Evolutionary conservation across 768 basidiomycete species (phyloP).

Genomic region (Russula olivacea): DNA sequence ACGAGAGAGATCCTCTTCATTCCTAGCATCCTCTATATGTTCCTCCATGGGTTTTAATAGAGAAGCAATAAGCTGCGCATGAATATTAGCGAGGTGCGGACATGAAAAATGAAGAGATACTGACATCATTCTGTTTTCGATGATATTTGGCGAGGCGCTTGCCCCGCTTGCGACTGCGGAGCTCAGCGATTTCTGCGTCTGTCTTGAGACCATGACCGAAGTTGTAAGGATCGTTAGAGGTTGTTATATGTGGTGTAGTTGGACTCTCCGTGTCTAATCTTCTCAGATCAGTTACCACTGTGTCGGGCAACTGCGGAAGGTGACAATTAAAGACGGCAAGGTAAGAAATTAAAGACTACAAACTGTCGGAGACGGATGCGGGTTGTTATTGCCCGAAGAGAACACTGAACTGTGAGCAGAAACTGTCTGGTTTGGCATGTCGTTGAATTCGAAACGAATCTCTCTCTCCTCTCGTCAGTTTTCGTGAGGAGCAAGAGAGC

Average conservation of each 20-base stretch:
- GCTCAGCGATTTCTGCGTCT: conserved; percentile 54
- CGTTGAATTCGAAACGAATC: background rate
- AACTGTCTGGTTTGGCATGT: background rate
- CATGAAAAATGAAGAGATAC: conserved; percentile 24
- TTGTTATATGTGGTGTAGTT: conserved; percentile 33
- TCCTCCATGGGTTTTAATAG: conserved; percentile 88
- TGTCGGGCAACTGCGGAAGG: conserved; percentile 19
- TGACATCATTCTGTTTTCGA: conserved; percentile 63
- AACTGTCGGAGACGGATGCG: background rate
- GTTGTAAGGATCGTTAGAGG: conserved; percentile 55
- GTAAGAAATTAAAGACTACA: background rate
- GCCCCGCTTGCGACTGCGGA: conserved; percentile 54
- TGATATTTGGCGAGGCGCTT: conserved; percentile 64
- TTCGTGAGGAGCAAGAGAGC: background rate
- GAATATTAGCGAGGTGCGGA: conserved; percentile 4
- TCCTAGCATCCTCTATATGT: conserved; percentile 75
- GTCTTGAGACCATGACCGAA: conserved; percentile 56
- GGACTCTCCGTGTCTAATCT: conserved; percentile 33
- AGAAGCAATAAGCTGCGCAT: conserved; percentile 69
- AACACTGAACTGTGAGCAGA: background rate
- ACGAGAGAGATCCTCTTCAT: conserved; percentile 59
- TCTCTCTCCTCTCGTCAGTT: background rate
- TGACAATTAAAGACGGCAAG: background rate
- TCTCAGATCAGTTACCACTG: conserved; percentile 19
- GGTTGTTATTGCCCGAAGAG: background rate